Conservation (phyloP, 31 red algal genomes). For the Asparagopsis taxiformis region DNA sequence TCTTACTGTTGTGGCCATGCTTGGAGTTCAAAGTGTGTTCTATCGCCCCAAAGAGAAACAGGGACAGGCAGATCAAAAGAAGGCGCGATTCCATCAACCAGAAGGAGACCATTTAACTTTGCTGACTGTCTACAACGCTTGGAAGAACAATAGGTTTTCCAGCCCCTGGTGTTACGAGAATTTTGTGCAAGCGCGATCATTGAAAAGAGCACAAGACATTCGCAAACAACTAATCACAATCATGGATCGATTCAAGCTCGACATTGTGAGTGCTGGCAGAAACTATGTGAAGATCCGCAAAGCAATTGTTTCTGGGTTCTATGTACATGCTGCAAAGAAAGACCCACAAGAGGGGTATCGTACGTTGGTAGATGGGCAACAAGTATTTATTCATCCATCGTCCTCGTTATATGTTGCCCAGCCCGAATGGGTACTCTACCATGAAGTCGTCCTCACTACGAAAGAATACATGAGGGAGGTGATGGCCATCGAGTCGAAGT, state of each 20-base stretch:
- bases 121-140: conserved; percentile 86
- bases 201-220: conserved; percentile 88
- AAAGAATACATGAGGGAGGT: conserved; percentile 98
- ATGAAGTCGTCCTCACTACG: conserved; percentile 93
- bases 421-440: conserved; percentile 95
- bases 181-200: conserved; percentile 85
- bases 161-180: conserved; percentile 96
- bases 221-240: conserved; percentile 95
- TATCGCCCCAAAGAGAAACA: conserved; percentile 95
- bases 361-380: conserved; percentile 75
- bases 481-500: conserved; percentile 80
- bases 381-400: conserved; percentile 95
- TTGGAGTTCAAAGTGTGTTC: conserved; percentile 88
- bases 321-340: conserved; percentile 92
- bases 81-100: conserved; percentile 85
- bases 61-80: conserved; percentile 83
- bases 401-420: conserved; percentile 82
- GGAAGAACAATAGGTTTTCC: conserved; percentile 75
- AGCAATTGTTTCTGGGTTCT: conserved; percentile 94
- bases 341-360: conserved; percentile 90
- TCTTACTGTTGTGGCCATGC: conserved; percentile 91
- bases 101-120: conserved; percentile 94
- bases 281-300: conserved; percentile 78
- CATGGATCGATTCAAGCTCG: conserved; percentile 88
- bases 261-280: conserved; percentile 64